Percentiles rank a stretch among this genome's conserved stretches.
Evolutionary conservation across 2,329 filamentous ascomycete species (phyloP).

Genomic region (Huntiella bhutanensis): DNA sequence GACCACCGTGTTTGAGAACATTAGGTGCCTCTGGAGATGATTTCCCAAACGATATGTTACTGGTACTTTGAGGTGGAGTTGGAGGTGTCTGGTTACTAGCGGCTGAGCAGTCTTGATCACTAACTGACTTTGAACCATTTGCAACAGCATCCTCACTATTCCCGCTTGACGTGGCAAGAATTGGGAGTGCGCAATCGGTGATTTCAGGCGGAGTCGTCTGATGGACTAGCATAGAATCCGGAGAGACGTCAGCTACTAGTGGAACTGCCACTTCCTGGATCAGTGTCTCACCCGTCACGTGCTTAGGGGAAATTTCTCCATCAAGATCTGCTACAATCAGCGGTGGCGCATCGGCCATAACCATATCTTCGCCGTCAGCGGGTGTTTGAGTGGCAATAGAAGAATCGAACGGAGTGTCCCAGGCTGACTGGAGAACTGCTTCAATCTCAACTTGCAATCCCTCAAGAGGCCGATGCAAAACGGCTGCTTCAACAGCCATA

Average conservation of each 20-base stretch:
- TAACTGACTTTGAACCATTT: not conserved
- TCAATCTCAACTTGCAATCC: conserved; percentile 57
- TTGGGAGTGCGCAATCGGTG: not conserved
- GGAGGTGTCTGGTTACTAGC: conserved; percentile 8
- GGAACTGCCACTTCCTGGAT: too few species aligned
- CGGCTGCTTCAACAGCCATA: conserved; percentile 61
- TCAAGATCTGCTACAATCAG: not conserved
- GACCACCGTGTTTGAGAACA: conserved; percentile 7
- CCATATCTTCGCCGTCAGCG: conserved; percentile 5
- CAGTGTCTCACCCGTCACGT: too few species aligned
- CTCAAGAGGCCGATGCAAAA: conserved; percentile 51
- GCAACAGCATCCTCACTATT: not conserved
- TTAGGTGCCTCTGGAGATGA: conserved; percentile 1
- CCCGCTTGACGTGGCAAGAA: not conserved
- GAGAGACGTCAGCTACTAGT: not conserved
- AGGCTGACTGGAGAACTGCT: conserved; percentile 49
- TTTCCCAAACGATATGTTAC: conserved; percentile 8
- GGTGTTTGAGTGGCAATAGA: not conserved
- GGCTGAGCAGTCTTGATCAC: not conserved
- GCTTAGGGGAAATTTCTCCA: too few species aligned
- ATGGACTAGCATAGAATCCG: not conserved
- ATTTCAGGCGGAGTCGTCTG: conserved; percentile 9
- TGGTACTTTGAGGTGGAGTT: conserved; percentile 11
- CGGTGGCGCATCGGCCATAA: conserved; percentile 12
- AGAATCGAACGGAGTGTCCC: conserved; percentile 18